These are phyloP conservation scores for Saccharum officinarum DNA, from an alignment of 176 grass and related monocot species.

Conservation along the genomic window DNA sequence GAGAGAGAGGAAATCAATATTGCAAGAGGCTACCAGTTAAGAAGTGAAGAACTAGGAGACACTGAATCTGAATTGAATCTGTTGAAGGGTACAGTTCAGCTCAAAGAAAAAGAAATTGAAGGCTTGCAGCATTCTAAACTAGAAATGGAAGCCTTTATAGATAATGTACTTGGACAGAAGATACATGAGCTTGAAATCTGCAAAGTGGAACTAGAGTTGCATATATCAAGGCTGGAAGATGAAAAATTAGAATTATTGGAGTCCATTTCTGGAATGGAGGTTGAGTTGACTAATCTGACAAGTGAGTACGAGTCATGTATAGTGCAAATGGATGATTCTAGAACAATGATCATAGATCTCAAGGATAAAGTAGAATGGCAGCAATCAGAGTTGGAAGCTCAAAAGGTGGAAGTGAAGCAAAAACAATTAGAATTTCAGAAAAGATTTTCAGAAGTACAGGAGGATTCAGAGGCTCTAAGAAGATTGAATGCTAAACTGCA, in stretches of 20 bases:
- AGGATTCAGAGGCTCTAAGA: conserved; percentile 69
- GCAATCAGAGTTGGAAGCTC: conserved; percentile 60
- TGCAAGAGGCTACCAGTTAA: conserved; percentile 33
- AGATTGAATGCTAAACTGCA: conserved; percentile 68
- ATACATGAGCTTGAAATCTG: conserved; percentile 63
- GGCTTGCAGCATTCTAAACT: conserved; percentile 53
- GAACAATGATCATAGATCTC: conserved; percentile 63
- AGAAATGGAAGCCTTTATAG: conserved; percentile 61
- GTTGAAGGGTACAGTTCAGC: conserved; percentile 43
- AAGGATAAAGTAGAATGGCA: conserved; percentile 65
- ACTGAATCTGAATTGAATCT: conserved; percentile 54
- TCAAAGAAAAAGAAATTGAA: conserved; percentile 60
- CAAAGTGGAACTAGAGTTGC: conserved; percentile 64
- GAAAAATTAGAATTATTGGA: conserved; percentile 76
- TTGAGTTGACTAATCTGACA: conserved; percentile 55
- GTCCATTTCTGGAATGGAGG: conserved; percentile 77
- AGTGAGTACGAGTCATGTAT: conserved; percentile 64
- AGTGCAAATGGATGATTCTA: conserved; percentile 76
- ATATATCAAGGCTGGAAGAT: conserved; percentile 72
- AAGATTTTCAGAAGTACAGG: conserved; percentile 61
- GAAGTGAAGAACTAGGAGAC: conserved; percentile 49
- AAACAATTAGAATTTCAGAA: conserved; percentile 64
- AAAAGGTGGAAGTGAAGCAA: conserved; percentile 65
- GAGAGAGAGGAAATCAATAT: conserved; percentile 25
- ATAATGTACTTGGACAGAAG: conserved; percentile 63